Base-by-base conservation (phyloP, 108 stramenopile genomes). In the Skeletonema tropicum region DNA sequence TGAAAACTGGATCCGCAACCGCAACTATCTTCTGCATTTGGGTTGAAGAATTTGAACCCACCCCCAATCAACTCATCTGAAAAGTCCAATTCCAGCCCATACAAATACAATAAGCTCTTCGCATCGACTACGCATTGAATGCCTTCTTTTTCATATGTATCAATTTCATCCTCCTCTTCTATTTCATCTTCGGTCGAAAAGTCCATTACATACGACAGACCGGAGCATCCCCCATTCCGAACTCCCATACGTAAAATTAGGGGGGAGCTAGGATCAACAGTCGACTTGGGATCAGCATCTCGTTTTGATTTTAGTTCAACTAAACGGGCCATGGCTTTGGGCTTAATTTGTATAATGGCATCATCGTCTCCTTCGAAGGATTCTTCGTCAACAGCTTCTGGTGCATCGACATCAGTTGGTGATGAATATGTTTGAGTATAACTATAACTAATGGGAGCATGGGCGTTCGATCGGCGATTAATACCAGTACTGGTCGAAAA, bases 1-100 rank as follows among this genome's bases (percentile, higher is more conserved):
- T 93, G 95, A 85, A 98, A 98, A 62, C 93, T 94, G 73, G 87
- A 88, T 35, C 98, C 98, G 76, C 98, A 98, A 15, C 98, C 97
- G 68, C 98, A 98, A 8, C 86, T 84, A 57, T 94, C 92, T 80
- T 98, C 96, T 0, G 98, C 98, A 83, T 98, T 98, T n/a, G 98
- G 98, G 79, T 98, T 98, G 82, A 90, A 94, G 77, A 98, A 98
- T 72, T 97, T 91, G 72, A 95, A 93, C 23, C 98, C 98, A 9
- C 98, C 98, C 41, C 98, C 98, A 77, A 98, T 97, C 55, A 98
- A 83, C 49, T 96, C 96, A 67, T 93, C 92, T 32, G 94, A 96
- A 80, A 94, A 98, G 83, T 97, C 98, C 64, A 98, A 84, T 75
- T 97, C 92, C 71, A 98, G 77, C 46, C 98, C 98, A 77, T 92